Evolutionary conservation across 176 grass and related monocot species (phyloP).

Genomic region (Oryza punctata): DNA sequence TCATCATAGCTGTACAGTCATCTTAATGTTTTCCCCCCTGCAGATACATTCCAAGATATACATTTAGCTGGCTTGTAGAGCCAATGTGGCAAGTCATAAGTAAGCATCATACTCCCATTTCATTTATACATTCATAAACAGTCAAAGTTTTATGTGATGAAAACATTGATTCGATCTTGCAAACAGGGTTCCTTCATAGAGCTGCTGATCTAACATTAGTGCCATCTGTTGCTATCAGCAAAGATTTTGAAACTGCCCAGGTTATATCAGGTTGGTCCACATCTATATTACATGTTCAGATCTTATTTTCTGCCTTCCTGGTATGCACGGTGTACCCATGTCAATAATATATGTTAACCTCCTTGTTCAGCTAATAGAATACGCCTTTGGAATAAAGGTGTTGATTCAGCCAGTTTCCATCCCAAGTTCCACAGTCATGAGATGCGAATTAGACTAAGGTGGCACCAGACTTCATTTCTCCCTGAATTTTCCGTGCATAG

Average conservation of each 20-base stretch:
- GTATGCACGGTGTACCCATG: background rate
- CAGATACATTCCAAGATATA: slow-evolving; percentile 99
- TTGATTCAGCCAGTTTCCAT: slow-evolving; percentile 93
- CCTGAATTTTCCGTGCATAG: background rate
- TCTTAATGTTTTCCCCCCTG: background rate
- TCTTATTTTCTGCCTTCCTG: background rate
- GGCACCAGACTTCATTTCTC: background rate
- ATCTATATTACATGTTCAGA: background rate
- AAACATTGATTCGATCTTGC: background rate
- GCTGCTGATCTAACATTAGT: slow-evolving; percentile 88
- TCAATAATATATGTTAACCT: background rate
- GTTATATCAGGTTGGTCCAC: slow-evolving; percentile 67
- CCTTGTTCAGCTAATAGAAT: slow-evolving; percentile 65
- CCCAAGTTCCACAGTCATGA: slow-evolving; percentile 70
- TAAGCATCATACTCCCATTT: slow-evolving; percentile 34
- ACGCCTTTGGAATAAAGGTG: slow-evolving; percentile 95
- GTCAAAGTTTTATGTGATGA: background rate
- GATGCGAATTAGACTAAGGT: slow-evolving; percentile 79
- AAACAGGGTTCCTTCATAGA: slow-evolving; percentile 87
- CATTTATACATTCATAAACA: slow-evolving; percentile 7
- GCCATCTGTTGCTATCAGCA: slow-evolving; percentile 80
- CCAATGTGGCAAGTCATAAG: slow-evolving; percentile 98
- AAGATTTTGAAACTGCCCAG: slow-evolving; percentile 78
- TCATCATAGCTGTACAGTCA: background rate
- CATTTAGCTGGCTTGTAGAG: slow-evolving; percentile 95